Evolutionary conservation across 2,329 filamentous ascomycete genomes (phyloP).

Genomic region (Trichoderma polysporum): DNA sequence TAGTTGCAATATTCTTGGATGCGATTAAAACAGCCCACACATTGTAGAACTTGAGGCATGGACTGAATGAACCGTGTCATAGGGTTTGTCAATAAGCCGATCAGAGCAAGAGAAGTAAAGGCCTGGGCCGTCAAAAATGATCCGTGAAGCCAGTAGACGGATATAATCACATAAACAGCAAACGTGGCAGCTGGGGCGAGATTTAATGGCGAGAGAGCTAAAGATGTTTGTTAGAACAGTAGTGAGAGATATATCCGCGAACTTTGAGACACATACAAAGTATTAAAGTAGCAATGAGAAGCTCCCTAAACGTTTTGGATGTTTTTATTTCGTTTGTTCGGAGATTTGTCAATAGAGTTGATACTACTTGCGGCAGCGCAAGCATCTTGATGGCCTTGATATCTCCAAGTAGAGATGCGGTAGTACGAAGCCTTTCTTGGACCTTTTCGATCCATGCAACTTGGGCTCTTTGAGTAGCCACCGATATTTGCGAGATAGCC

Average conservation of each 20-base stretch:
- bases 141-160: constrained; percentile 27
- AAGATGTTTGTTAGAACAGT: constrained; percentile 3
- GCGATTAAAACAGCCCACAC: constrained; percentile 25
- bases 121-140: constrained; percentile 27
- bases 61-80: constrained; percentile 27
- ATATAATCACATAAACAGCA: constrained; percentile 29
- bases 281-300: constrained; percentile 26
- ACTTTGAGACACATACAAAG: constrained; percentile 24
- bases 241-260: not conserved
- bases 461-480: constrained; percentile 26
- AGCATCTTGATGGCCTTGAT: constrained; percentile 50
- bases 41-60: constrained; percentile 25
- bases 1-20: constrained; percentile 28
- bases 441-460: constrained; percentile 44
- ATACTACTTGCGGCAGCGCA: constrained; percentile 32
- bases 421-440: constrained; percentile 43
- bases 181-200: constrained; percentile 31
- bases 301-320: constrained; percentile 30
- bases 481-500: constrained; percentile 24
- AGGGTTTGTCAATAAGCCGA: constrained; percentile 26
- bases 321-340: constrained; percentile 32
- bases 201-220: constrained; percentile 25
- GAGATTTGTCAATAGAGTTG: constrained; percentile 29
- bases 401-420: constrained; percentile 41
- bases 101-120: constrained; percentile 27